Percentiles rank a stretch among this genome's conserved stretches.
These are phyloP conservation scores for Amphibolis antarctica DNA, from an alignment of 106 monocot genomes.

Conservation along the genomic window DNA sequence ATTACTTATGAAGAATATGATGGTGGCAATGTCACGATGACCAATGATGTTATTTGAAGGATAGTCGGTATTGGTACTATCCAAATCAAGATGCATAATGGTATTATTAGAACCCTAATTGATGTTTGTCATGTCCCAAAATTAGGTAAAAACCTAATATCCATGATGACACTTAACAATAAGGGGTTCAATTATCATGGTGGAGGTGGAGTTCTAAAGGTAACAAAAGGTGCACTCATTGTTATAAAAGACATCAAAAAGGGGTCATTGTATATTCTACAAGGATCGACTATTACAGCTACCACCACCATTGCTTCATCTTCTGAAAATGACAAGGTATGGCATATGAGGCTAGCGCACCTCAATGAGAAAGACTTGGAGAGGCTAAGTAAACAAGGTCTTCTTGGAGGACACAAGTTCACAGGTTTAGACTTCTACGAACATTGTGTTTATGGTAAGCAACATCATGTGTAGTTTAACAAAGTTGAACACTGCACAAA, in stretches of 20 bases:
- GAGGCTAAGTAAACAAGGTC: too few relatives aligned
- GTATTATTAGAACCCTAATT: neutral
- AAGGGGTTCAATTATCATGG: neutral
- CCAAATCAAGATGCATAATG: conserved; percentile 10
- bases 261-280: neutral
- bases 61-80: neutral
- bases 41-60: neutral
- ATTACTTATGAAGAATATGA: neutral
- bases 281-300: neutral
- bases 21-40: conserved; percentile 3
- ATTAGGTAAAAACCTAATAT: conserved; percentile 5
- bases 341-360: neutral
- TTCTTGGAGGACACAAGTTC: too few relatives aligned
- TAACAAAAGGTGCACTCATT: conserved; percentile 1
- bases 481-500: too few relatives aligned
- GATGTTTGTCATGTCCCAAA: neutral
- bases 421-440: too few relatives aligned
- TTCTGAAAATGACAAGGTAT: neutral
- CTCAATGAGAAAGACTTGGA: neutral
- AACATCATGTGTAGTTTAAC: too few relatives aligned
- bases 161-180: neutral
- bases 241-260: neutral
- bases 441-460: too few relatives aligned
- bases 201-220: too few relatives aligned
- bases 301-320: neutral